A percentile compares a stretch with the other conserved stretches of the same genome.
phyloP scores from a whole-genome alignment of 2,329 filamentous ascomycete genomes.

The Botryotinia convoluta region DNA sequence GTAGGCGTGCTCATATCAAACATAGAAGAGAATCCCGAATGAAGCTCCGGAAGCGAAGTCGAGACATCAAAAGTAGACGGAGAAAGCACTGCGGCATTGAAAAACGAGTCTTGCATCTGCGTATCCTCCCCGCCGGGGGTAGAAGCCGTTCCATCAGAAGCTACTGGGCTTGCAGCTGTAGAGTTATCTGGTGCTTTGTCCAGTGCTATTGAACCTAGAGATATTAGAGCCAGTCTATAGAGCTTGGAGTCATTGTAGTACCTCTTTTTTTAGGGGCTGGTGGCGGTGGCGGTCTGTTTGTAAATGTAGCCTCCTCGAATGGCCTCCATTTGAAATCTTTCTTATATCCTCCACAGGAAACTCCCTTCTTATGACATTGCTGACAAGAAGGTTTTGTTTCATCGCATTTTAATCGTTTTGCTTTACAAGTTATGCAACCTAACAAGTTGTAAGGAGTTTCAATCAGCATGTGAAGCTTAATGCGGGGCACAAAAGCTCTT shows the following conservation, averaged over 20 bases:
- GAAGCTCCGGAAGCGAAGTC: conserved; percentile 26
- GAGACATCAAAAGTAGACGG: conserved; percentile 23
- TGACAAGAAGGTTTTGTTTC: conserved; percentile 67
- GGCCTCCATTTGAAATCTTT: conserved; percentile 75
- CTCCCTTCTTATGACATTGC: conserved; percentile 63
- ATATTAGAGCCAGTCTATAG: conserved; percentile 23
- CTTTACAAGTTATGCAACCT: conserved; percentile 74
- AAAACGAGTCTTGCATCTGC: conserved; percentile 36
- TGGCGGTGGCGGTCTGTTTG: conserved; percentile 40
- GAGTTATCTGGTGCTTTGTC: conserved; percentile 28
- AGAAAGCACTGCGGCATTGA: conserved; percentile 32
- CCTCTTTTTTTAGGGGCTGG: conserved; percentile 30
- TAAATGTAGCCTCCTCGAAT: conserved; percentile 61
- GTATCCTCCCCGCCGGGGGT: conserved; percentile 31
- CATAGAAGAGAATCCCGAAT: conserved; percentile 34
- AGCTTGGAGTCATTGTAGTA: conserved; percentile 19
- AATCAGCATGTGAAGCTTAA: conserved; percentile 22
- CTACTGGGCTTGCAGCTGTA: conserved; percentile 25
- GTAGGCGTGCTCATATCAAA: conserved; percentile 38
- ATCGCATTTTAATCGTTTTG: conserved; percentile 71
- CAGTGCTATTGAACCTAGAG: conserved; percentile 29
- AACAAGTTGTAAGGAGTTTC: conserved; percentile 26
- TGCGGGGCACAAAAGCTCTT: conserved; percentile 21
- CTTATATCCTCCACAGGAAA: conserved; percentile 68
- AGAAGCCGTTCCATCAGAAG: conserved; percentile 32